phyloP scores from a whole-genome alignment of 257 asterid species.

The Marsdenia floribunda region DNA sequence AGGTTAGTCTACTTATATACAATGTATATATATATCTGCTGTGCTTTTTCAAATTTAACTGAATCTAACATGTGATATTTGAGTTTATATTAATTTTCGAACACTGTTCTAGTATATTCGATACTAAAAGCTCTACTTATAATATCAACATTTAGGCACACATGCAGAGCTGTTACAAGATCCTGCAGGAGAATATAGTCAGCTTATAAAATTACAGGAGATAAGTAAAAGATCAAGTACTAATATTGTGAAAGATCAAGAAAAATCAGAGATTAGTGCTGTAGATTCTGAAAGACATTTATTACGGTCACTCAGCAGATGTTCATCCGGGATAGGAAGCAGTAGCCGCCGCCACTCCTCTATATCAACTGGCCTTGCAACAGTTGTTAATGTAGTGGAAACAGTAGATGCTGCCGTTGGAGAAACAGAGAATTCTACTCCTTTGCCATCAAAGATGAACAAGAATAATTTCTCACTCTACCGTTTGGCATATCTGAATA shows the following conservation, averaged over 20 bases:
- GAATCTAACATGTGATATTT: no score
- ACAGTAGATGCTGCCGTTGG: not conserved
- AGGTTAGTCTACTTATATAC: constrained; percentile 28
- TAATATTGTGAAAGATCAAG: constrained; percentile 32
- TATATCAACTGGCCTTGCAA: constrained; percentile 43
- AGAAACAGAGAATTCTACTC: not conserved
- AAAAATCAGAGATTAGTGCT: constrained; percentile 17
- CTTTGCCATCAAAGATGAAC: not conserved
- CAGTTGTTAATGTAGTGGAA: constrained; percentile 16
- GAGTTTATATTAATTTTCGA: no score
- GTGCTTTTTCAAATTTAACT: no score
- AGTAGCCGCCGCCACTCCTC: constrained; percentile 55
- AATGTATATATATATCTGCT: no score
- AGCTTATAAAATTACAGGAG: constrained; percentile 43
- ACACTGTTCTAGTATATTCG: no score
- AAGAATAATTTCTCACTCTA: constrained; percentile 17
- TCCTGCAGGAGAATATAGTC: constrained; percentile 40
- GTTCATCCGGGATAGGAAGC: constrained; percentile 56
- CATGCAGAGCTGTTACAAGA: constrained; percentile 33
- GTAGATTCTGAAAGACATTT: constrained; percentile 39
- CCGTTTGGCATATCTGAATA: constrained; percentile 45
- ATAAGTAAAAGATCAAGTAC: constrained; percentile 27
- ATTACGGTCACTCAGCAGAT: constrained; percentile 33
- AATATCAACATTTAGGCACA: constrained; percentile 28
- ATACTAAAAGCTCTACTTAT: no score